Conservation (phyloP, 2,329 filamentous ascomycete genomes). For the Camptophora hylomeconis region DNA sequence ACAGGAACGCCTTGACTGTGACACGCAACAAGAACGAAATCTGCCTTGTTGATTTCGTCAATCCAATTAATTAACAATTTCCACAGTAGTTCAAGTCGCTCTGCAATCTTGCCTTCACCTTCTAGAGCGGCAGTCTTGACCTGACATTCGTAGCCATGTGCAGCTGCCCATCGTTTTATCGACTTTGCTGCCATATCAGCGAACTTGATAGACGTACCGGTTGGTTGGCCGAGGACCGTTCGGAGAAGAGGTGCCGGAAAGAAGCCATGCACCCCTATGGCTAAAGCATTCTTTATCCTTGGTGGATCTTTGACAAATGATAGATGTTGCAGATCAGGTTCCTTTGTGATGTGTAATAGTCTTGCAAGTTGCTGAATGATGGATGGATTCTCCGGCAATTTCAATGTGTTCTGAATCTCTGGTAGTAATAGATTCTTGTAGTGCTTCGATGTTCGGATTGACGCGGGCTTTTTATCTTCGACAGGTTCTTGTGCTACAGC, state of each 20-base stretch:
- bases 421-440: slow-evolving; percentile 37
- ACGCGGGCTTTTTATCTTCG: slow-evolving; percentile 13
- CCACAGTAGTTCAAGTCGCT: slow-evolving; percentile 86
- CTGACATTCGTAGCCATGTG: slow-evolving; percentile 60
- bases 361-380: slow-evolving; percentile 45
- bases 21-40: slow-evolving; percentile 83
- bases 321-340: slow-evolving; percentile 52
- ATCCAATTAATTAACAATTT: slow-evolving; percentile 91
- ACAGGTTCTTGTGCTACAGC: slow-evolving; percentile 13
- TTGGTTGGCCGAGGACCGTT: slow-evolving; percentile 87
- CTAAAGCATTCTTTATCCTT: slow-evolving; percentile 71
- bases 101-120: slow-evolving; percentile 81
- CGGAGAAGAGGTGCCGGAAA: slow-evolving; percentile 80
- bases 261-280: slow-evolving; percentile 87
- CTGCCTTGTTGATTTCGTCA: slow-evolving; percentile 72
- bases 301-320: slow-evolving; percentile 55
- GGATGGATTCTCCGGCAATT: slow-evolving; percentile 39
- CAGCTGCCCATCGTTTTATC: slow-evolving; percentile 69
- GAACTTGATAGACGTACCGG: slow-evolving; percentile 87
- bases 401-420: slow-evolving; percentile 33
- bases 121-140: slow-evolving; percentile 92
- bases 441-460: slow-evolving; percentile 18
- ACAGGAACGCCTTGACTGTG: slow-evolving; percentile 96
- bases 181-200: slow-evolving; percentile 74
- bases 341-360: slow-evolving; percentile 40